phyloP scores from a whole-genome alignment of 2,329 filamentous ascomycete genomes.

The Fusarium austroafricanum region DNA sequence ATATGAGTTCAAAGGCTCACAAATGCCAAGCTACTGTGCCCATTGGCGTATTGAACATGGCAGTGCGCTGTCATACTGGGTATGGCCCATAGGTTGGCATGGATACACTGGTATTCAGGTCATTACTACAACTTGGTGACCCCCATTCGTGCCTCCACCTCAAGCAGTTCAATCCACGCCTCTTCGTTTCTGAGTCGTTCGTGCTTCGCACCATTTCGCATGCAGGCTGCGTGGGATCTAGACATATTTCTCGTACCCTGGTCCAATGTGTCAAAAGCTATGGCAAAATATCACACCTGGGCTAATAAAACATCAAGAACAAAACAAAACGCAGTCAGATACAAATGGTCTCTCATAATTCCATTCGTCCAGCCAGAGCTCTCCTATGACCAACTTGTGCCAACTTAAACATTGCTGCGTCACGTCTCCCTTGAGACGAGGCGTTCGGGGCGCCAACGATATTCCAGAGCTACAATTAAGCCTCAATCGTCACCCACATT shows the following conservation, averaged over 20 bases:
- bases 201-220: conserved; percentile 39
- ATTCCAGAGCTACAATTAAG: conserved; percentile 32
- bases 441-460: conserved; percentile 20
- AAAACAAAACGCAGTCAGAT: conserved; percentile 24
- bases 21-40: conserved; percentile 9
- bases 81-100: not conserved
- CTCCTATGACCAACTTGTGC: conserved; percentile 32
- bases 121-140: conserved; percentile 25
- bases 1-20: conserved; percentile 3
- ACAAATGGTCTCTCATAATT: conserved; percentile 30
- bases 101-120: conserved; percentile 11
- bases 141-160: conserved; percentile 43
- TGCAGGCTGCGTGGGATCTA: conserved; percentile 27
- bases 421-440: conserved; percentile 35
- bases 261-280: conserved; percentile 8
- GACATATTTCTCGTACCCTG: conserved; percentile 28
- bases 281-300: conserved; percentile 2
- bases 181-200: conserved; percentile 21
- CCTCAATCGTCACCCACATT: conserved; percentile 30
- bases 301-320: conserved; percentile 10
- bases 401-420: conserved; percentile 33
- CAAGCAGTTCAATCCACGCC: conserved; percentile 26
- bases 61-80: conserved; percentile 27
- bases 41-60: conserved; percentile 11
- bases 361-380: conserved; percentile 27